Conservation (phyloP, 768 basidiomycete species). For the Antrodiella citrinella region DNA sequence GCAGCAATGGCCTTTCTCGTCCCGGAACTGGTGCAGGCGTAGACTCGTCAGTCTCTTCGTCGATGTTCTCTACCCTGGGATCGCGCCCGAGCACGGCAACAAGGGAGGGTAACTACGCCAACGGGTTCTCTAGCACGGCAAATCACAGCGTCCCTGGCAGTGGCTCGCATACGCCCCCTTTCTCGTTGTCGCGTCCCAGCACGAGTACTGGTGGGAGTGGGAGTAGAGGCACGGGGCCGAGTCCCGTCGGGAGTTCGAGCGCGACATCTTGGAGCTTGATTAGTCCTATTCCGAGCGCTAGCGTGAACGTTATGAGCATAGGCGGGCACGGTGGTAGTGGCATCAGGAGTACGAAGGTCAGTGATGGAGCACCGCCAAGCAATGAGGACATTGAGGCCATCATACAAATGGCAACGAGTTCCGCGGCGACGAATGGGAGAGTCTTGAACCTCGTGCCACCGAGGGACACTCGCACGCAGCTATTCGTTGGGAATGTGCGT, state of each 20-base stretch:
- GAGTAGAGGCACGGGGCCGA: not conserved
- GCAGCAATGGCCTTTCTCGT: not conserved
- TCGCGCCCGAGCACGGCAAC: not conserved
- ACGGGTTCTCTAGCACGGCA: not conserved
- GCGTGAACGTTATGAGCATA: not conserved
- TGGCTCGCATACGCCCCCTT: not conserved
- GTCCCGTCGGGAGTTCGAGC: not conserved
- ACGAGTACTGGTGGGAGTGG: not conserved
- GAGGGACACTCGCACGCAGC: constrained; percentile 86
- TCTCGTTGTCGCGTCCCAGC: not conserved
- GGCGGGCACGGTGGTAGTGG: not conserved
- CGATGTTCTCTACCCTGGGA: not conserved
- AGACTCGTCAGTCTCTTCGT: not conserved
- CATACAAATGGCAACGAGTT: constrained; percentile 84
- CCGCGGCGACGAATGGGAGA: constrained; percentile 42
- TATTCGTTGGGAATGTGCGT: constrained; percentile 94
- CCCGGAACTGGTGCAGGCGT: not conserved
- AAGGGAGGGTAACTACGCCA: not conserved
- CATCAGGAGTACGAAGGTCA: no score
- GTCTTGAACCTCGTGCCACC: constrained; percentile 32
- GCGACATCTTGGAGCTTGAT: not conserved
- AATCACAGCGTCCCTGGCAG: no score
- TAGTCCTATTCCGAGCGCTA: not conserved
- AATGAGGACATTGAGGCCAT: constrained; percentile 89
- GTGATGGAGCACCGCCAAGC: constrained; percentile 30